Conservation (phyloP, 2,329 filamentous ascomycete genomes). For the Talaromyces sp. region DNA sequence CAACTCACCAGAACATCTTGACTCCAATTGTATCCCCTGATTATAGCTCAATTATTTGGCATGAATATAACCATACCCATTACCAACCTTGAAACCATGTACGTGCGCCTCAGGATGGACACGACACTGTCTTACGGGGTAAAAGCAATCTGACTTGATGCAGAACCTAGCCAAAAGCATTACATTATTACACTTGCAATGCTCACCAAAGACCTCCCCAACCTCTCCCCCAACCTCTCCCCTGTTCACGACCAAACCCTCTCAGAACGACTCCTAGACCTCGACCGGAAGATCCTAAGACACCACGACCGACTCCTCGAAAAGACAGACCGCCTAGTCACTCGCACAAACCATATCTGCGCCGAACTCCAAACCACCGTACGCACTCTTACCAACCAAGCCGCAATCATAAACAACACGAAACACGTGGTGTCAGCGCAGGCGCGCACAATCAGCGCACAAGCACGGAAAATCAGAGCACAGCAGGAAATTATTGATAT, state of each 20-base stretch:
- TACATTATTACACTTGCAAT: constrained; percentile 1
- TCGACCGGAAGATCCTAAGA: not conserved
- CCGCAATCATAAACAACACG: not conserved
- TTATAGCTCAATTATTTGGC: not conserved
- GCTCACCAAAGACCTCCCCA: not conserved
- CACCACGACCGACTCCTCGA: not conserved
- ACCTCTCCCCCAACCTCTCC: not conserved
- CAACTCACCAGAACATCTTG: not conserved
- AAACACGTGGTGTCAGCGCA: not conserved
- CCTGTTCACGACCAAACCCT: not conserved
- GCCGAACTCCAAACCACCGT: not conserved
- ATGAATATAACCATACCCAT: not conserved
- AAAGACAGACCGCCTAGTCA: not conserved
- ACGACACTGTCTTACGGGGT: too few relatives aligned
- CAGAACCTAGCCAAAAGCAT: not conserved
- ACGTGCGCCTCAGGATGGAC: not conserved
- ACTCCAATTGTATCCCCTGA: not conserved
- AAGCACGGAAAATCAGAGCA: not conserved
- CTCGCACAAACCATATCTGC: not conserved
- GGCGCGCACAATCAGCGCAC: not conserved
- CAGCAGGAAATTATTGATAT: constrained; percentile 1
- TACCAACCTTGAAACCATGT: not conserved
- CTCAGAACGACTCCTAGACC: not conserved
- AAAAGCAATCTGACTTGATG: too few relatives aligned
- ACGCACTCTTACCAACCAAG: not conserved